Conservation (phyloP, 441 rosid species). For the Sinapis alba region DNA sequence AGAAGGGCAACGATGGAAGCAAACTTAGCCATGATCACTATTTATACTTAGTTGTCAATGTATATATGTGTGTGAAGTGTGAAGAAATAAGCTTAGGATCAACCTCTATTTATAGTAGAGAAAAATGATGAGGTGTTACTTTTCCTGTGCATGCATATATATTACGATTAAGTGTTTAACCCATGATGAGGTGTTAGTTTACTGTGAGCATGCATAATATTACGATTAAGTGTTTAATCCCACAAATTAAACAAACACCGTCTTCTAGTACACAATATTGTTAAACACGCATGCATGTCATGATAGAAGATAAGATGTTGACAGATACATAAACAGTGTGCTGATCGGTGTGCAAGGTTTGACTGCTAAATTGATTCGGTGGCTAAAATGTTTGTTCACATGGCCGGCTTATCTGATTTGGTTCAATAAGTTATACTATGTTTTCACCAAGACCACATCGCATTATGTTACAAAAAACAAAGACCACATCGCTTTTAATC, state of each 20-base stretch:
- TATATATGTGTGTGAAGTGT: neutral
- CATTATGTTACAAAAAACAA: no score
- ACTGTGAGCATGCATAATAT: neutral
- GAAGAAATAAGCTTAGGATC: neutral
- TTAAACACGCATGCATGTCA: neutral
- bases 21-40: constrained; percentile 17
- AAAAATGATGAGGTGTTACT: neutral
- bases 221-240: neutral
- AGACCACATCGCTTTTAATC: neutral
- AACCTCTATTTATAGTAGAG: constrained; percentile 16
- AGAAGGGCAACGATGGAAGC: constrained; percentile 9
- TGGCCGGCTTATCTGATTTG: constrained; percentile 7
- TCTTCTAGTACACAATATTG: neutral
- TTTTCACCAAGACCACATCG: neutral
- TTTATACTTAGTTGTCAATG: neutral
- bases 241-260: neutral
- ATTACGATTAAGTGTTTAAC: neutral
- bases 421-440: neutral
- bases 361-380: neutral
- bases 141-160: neutral
- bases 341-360: constrained; percentile 12
- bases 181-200: neutral
- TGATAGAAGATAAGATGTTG: neutral
- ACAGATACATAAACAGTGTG: constrained; percentile 11
- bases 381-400: neutral